Evolutionary conservation across 1,284 basidiomycete genomes (phyloP), one percentile per base, ranked within the genome.

Genomic region (Ceratorhiza oryzae-sativae): DNA sequence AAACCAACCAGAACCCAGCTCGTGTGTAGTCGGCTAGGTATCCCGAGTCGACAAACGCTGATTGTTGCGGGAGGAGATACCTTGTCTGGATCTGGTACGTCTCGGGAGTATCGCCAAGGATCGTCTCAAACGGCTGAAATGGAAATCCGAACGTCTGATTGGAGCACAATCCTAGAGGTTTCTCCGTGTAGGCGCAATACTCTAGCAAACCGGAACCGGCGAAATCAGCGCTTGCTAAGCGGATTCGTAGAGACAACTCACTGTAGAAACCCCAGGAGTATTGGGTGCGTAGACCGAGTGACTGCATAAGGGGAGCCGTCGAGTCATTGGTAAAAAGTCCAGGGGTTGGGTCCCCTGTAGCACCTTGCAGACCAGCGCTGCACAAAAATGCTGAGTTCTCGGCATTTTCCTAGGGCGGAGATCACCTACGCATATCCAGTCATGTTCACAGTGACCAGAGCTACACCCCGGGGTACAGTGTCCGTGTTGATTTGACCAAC

Each of bases 401-500:
- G 20, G 72, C 34, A 18, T 15, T 55, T 48, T 55, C 56, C 68
- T 73, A 45, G 56, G 70, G 65, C 12, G 42, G 30, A 71, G 67
- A 58, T 42, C 46, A 76, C 87, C 77, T 74, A 91, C 91, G 86
- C 88, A 78, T 89, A 92, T 58, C 80, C 83, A 45, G 90, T 87
- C 73, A 88, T 83, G 76, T 93, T 90, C 73, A 93, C 81, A 76
- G 83, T 85, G 68, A 86, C 87, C 91, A 93, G 77, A 25, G 45
- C 41, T 20, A 32, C 87, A 73, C 84, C 85, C 74, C 86, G 86
- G 74, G 91, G 90, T 30, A 92, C 87, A 41, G 82, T 83, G 23
- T 88, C 87, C 55, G 89, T 90, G 79, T 88, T 92, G 78, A 89
- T 92, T 86, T 93, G 91, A 71, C 89, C 91, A 72, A 93, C 86